Conservation (phyloP, 2,329 filamentous ascomycete species). For the Chrysoporthe deuterocubensis region DNA sequence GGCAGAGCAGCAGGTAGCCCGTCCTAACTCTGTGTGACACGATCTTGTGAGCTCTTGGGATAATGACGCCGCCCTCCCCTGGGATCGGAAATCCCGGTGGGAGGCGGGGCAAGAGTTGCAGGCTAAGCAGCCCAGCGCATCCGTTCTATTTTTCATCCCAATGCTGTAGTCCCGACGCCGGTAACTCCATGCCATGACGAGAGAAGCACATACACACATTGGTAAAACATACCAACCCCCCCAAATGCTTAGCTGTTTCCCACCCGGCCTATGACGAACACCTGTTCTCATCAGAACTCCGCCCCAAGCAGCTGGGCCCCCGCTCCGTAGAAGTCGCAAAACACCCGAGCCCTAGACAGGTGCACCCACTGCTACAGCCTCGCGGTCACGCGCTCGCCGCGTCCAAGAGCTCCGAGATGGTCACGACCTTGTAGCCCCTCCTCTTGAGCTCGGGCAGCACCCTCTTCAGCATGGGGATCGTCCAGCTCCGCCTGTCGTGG, state of each 20-base stretch:
- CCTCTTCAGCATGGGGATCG: slow-evolving; percentile 73
- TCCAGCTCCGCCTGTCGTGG: slow-evolving; percentile 85
- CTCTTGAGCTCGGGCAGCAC: slow-evolving; percentile 73
- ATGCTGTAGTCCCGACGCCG: background rate
- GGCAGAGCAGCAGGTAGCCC: background rate
- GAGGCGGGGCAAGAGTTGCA: background rate
- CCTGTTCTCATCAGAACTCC: background rate
- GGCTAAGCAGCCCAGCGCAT: background rate
- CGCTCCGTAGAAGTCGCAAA: background rate
- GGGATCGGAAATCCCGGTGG: background rate
- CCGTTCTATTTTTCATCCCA: background rate
- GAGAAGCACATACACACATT: background rate
- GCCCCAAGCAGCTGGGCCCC: background rate
- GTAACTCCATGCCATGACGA: slow-evolving; percentile 5
- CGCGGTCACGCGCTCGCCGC: slow-evolving; percentile 24
- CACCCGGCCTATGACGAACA: background rate
- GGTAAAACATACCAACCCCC: background rate
- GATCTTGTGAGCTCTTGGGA: background rate
- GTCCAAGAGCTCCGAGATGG: slow-evolving; percentile 68
- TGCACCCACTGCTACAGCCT: background rate
- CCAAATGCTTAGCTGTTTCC: background rate
- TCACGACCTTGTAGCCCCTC: slow-evolving; percentile 73
- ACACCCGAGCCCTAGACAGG: background rate
- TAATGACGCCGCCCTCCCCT: background rate
- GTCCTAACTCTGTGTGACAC: background rate